Evolutionary conservation across 495 filamentous ascomycete genomes (phyloP).

Genomic region (Xeromyces bisporus): DNA sequence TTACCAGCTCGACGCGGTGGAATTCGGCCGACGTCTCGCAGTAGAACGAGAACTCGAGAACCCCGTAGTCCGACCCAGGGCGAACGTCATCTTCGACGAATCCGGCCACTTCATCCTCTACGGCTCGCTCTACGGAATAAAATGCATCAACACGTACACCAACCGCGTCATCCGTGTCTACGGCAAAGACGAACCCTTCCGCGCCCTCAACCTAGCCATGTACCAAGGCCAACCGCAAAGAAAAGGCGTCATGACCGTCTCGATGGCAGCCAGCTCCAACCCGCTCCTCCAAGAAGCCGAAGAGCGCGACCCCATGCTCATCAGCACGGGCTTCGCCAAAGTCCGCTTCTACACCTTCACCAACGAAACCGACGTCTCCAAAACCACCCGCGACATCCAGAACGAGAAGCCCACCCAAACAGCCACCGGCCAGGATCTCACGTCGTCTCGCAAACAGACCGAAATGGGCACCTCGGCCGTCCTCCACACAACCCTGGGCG

Average conservation of each 20-base stretch:
- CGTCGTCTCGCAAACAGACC: slow-evolving; percentile 1
- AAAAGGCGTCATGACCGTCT: slow-evolving; percentile 84
- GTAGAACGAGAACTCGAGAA: slow-evolving; percentile 74
- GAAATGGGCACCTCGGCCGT: slow-evolving; percentile 66
- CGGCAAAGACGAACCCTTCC: slow-evolving; percentile 73
- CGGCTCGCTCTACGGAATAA: slow-evolving; percentile 77
- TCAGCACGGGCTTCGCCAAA: slow-evolving; percentile 71
- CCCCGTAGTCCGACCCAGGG: slow-evolving; percentile 45
- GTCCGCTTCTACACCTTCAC: slow-evolving; percentile 97
- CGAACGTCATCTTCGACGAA: slow-evolving; percentile 88
- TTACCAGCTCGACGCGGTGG: slow-evolving; percentile 66
- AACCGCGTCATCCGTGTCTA: slow-evolving; percentile 80
- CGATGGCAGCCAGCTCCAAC: slow-evolving; percentile 90
- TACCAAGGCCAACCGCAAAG: slow-evolving; percentile 92
- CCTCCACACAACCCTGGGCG: slow-evolving; percentile 84
- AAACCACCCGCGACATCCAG: slow-evolving; percentile 75
- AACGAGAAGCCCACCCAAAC: slow-evolving; percentile 68
- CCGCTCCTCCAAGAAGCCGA: slow-evolving; percentile 88
- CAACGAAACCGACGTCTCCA: slow-evolving; percentile 69
- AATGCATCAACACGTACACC: slow-evolving; percentile 87
- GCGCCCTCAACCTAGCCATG: slow-evolving; percentile 65
- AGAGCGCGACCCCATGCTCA: slow-evolving; percentile 74
- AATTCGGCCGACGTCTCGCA: slow-evolving; percentile 80
- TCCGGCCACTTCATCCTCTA: slow-evolving; percentile 91
- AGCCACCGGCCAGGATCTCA: slow-evolving; percentile 19